Conservation (phyloP, 2,329 filamentous ascomycete genomes). For the Aurifilum marmelostoma region DNA sequence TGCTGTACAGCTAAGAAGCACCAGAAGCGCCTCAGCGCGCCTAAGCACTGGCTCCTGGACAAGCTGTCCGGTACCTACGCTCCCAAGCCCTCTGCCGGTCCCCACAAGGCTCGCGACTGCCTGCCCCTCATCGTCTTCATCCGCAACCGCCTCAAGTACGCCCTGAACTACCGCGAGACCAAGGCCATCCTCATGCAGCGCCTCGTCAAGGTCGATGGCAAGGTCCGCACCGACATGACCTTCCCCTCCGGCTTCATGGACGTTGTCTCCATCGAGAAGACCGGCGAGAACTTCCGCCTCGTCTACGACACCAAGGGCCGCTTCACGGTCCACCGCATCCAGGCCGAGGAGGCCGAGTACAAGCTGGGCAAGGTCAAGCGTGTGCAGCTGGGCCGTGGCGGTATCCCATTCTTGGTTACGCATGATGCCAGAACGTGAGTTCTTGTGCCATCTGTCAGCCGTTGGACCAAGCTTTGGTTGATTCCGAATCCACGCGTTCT, state of each 20-base stretch:
- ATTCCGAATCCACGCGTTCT: constrained; percentile 53
- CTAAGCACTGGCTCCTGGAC: constrained; percentile 99
- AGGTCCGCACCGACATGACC: constrained; percentile 98
- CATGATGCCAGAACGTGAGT: constrained; percentile 99
- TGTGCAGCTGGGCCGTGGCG: constrained; percentile 98
- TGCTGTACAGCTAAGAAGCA: constrained; percentile 74
- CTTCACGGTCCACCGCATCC: constrained; percentile 99
- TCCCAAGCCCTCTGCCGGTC: constrained; percentile 76
- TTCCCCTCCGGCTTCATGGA: constrained; percentile 99
- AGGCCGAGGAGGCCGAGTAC: constrained; percentile 98
- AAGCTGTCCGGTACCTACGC: constrained; percentile 93
- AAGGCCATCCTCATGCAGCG: constrained; percentile 99
- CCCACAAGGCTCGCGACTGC: constrained; percentile 99
- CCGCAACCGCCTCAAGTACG: constrained; percentile 97
- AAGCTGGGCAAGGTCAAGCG: constrained; percentile 99
- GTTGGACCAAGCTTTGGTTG: constrained; percentile 99
- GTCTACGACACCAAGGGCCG: constrained; percentile 99
- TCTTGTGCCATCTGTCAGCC: constrained; percentile 98
- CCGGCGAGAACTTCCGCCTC: constrained; percentile 99
- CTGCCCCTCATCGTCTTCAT: constrained; percentile 99
- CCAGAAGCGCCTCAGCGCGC: constrained; percentile 99
- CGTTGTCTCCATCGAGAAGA: constrained; percentile 99
- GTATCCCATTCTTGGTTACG: constrained; percentile 99
- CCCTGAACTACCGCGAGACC: constrained; percentile 97
- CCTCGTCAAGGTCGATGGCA: constrained; percentile 99